Conservation (phyloP, 2,329 filamentous ascomycete species). For the Colletotrichum coccodes region DNA sequence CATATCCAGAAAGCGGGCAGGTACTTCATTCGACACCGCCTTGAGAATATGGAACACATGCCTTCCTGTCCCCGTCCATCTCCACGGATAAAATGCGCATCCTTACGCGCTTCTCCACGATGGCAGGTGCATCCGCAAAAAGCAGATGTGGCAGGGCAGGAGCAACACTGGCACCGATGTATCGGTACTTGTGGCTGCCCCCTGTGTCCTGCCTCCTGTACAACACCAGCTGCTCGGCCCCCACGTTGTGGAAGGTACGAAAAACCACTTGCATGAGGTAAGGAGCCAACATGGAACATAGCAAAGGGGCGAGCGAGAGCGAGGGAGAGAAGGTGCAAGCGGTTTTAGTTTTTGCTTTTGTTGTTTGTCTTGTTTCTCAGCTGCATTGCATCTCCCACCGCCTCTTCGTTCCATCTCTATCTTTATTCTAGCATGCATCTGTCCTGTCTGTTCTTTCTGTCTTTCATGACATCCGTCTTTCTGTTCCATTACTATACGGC, state of each 20-base stretch:
- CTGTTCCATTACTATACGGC: background rate
- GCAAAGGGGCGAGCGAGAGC: background rate
- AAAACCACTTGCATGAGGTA: background rate
- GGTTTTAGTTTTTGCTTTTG: constrained; percentile 3
- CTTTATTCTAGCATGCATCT: background rate
- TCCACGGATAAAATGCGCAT: background rate
- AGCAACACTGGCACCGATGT: background rate
- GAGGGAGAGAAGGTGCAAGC: background rate
- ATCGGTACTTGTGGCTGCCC: too few relatives aligned
- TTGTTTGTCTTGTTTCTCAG: constrained; percentile 24
- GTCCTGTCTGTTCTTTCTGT: too few relatives aligned
- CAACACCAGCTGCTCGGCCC: background rate
- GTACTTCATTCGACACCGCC: background rate
- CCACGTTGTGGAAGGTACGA: background rate
- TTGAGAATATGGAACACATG: background rate
- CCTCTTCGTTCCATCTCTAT: background rate
- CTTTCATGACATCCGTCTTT: background rate
- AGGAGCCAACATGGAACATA: background rate
- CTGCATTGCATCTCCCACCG: constrained; percentile 26
- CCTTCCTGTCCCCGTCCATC: background rate
- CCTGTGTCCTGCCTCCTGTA: background rate
- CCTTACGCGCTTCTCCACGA: background rate
- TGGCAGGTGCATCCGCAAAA: background rate
- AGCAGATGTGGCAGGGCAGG: background rate
- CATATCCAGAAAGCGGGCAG: background rate